Base-by-base conservation (phyloP, 139 green algal species). In the Pseudopediastrum boryanum region DNA sequence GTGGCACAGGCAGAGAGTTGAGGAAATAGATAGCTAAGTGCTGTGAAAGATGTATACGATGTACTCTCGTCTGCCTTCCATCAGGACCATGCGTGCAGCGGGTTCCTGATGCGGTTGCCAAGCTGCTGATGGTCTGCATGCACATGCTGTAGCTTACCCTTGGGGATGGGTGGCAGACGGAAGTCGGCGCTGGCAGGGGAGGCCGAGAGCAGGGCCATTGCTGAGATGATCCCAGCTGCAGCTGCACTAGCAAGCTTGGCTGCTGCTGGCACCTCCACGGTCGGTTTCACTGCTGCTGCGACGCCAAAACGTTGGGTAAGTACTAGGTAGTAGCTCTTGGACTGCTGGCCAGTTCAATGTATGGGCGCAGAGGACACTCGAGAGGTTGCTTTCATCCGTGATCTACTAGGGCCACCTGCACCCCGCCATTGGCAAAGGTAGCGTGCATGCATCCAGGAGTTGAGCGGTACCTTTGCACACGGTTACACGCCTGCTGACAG, bases 111-210 rank as follows among this genome's bases (percentile, higher is more conserved):
- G n/a, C 4, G 36, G 58, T 31, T 42, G 58, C 31, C n/a, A 21
- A 31, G n/a, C 6, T 66, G n/a, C 58, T 12, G n/a, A 7, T 12
- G 16, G 31, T 31, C 31, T 66, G 58, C 58, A 66, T 39, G 36
- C 21, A 21, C 59, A 4, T 44, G 65, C 52, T 27, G 4, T 33
- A 6, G 16, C 73, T 6, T 61, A 89, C 88, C 85, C 33, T 59
- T 86, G 80, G 87, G 76, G 10, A 96, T 87, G 23, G 92, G 92
- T 7, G 92, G 92, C 75, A 96, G 88, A 23, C 84, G 78, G 31
- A 90, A 86, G n/a, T 89, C 88, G 1, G 90, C 90, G 6, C 80
- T 8, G 1, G 89, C 91, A 63, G 83, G 71, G 7, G 70, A 73
- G 21, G 59, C 50, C 27, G 27, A 67, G 12, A 81, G 29, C 62